Base-by-base conservation (phyloP, 345 rosid species). In the Brassica cretica region DNA sequence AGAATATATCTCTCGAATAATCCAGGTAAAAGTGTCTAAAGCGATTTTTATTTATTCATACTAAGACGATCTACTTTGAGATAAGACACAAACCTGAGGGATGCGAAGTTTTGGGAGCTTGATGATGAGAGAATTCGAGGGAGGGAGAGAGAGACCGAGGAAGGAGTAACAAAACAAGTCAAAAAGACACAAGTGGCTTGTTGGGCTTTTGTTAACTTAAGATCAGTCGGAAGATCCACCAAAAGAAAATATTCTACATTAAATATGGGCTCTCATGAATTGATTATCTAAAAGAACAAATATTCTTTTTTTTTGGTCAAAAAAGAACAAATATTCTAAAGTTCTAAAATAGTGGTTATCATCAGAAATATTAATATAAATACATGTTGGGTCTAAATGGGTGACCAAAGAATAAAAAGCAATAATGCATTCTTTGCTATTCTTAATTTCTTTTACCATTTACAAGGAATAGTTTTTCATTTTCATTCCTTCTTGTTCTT, bases 161-260 rank as follows among this genome's bases (percentile, higher is more conserved):
- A 62, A 10, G 30, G 32, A 66, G 21, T 4, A 11, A 62, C 41
- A 55, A 1, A 55, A 58, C 46, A 59, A 18, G 68, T 68, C 29
- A 60, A 76, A 68, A 68, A 12, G 18, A 59, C 32, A 3, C n/a
- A 68, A 27, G 27, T 74, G 18, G 79, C 14, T 46, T 46, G 53
- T 76, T 58, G 79, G 73, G 63, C 30, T 24, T 46, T 76, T 0
- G 27, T 15, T 59, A 5, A 11, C 51, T 44, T 39, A 9, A 3
- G 21, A 41, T 41, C 1, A 0, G 53, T 46, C 6, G 53, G 53
- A 46, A 46, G 15, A 46, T 46, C 53, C 53, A 46, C 6, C 14
- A 41, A 46, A 12, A 46, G 15, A 3, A 46, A 46, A 46, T 46
- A 12, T 46, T 46, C 16, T 46, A 2, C 15, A 12, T 44, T 44